These are phyloP conservation scores for Phytophthora foliorum DNA, from an alignment of 352 stramenopile species.

Conservation along the genomic window DNA sequence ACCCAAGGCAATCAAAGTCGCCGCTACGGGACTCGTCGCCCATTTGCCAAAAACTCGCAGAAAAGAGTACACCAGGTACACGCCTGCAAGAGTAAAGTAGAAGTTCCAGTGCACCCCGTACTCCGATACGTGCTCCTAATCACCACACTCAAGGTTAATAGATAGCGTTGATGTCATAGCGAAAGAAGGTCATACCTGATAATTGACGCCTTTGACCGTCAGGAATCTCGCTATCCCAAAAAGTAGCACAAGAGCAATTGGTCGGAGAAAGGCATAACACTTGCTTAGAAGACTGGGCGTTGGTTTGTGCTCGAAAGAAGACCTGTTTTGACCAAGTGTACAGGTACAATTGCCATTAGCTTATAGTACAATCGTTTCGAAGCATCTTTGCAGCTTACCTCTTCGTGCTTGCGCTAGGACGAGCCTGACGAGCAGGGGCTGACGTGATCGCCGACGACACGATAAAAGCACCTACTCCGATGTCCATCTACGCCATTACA, in stretches of 20 bases:
- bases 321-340: conserved; percentile 9
- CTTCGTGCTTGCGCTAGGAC: conserved; percentile 33
- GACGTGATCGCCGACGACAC: conserved; percentile 90
- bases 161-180: neutral
- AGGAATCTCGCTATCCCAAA: conserved; percentile 80
- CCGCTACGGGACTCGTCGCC: conserved; percentile 51
- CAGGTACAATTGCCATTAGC: too few species aligned
- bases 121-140: conserved; percentile 96
- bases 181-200: conserved; percentile 57
- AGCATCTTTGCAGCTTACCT: conserved; percentile 13
- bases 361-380: too few species aligned
- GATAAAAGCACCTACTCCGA: conserved; percentile 96
- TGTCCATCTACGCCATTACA: conserved; percentile 92
- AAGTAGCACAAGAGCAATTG: conserved; percentile 74
- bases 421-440: conserved; percentile 64
- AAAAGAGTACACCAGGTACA: conserved; percentile 78
- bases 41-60: conserved; percentile 63
- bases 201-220: conserved; percentile 88
- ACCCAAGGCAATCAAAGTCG: conserved; percentile 57
- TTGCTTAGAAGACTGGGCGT: conserved; percentile 28
- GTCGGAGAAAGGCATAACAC: conserved; percentile 71
- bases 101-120: conserved; percentile 99
- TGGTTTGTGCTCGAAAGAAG: conserved; percentile 10
- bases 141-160: conserved; percentile 17
- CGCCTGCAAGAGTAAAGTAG: conserved; percentile 96